phyloP scores from a whole-genome alignment of 805 yeast species.

The Ogataea dorogensis region DNA sequence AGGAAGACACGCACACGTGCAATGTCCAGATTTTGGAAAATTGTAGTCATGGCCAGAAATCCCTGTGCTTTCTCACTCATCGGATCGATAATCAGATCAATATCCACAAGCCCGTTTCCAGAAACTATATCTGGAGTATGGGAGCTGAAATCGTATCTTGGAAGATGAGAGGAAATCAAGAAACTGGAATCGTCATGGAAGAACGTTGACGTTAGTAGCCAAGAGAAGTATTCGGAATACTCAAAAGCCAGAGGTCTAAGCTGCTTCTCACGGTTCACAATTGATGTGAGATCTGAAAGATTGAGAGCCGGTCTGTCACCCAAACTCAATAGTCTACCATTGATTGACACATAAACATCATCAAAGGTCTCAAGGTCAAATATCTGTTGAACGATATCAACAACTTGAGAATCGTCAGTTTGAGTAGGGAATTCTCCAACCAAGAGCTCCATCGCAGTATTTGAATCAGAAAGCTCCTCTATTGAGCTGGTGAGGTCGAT shows the following conservation, averaged over 20 bases:
- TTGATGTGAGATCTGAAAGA: neutral
- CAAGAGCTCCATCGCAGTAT: conserved; percentile 7
- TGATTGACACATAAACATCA: conserved; percentile 2
- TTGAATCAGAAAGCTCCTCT: conserved; percentile 2
- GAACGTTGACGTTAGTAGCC: conserved; percentile 24
- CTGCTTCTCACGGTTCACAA: conserved; percentile 44
- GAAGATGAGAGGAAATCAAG: conserved; percentile 16
- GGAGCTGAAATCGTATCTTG: conserved; percentile 20
- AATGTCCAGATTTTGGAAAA: conserved; percentile 43
- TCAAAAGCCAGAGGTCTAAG: conserved; percentile 38
- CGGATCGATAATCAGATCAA: conserved; percentile 70
- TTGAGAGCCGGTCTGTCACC: neutral
- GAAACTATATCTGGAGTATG: conserved; percentile 5
- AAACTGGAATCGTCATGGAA: conserved; percentile 33
- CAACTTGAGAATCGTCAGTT: neutral
- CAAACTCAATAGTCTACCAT: conserved; percentile 6
- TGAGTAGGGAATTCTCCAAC: conserved; percentile 1
- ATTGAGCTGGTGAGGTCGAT: conserved; percentile 4
- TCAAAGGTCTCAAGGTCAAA: conserved; percentile 9
- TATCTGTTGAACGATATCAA: conserved; percentile 1
- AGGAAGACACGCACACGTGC: conserved; percentile 54
- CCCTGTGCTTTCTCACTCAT: conserved; percentile 66
- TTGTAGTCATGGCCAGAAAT: conserved; percentile 43
- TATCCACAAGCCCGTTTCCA: conserved; percentile 38
- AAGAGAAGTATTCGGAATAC: conserved; percentile 26